Percentiles rank a stretch among this genome's conserved stretches.
Conservation (phyloP, 345 rosid genomes). For the Euphorbia lathyris region DNA sequence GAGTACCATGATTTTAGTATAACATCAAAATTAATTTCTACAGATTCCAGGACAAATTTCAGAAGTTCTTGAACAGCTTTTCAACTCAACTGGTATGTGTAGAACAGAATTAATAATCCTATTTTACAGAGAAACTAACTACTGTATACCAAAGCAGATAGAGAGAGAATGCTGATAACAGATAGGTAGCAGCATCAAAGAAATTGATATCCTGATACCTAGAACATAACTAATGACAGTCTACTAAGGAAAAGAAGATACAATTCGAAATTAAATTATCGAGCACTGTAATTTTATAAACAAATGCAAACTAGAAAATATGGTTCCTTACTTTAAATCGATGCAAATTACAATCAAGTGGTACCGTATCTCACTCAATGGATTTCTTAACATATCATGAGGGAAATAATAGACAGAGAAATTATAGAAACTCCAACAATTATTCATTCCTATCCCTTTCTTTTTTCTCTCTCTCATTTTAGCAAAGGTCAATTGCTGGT, state of each 20-base stretch:
- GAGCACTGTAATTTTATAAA: background rate
- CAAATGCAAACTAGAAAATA: background rate
- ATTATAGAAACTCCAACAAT: background rate
- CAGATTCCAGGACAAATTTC: background rate
- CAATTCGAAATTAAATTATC: background rate
- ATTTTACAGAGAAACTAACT: background rate
- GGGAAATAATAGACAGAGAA: background rate
- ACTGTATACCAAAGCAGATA: background rate
- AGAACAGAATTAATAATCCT: no score
- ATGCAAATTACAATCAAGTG: background rate
- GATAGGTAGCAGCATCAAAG: background rate
- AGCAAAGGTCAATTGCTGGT: no score
- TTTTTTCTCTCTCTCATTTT: no score
- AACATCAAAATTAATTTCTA: background rate
- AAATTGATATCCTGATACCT: background rate
- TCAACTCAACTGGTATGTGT: background rate
- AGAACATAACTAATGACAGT: background rate
- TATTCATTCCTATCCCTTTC: no score
- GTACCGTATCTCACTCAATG: background rate
- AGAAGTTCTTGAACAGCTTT: background rate
- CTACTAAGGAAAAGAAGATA: background rate
- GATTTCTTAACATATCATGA: background rate
- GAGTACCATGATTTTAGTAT: background rate
- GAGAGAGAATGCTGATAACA: background rate
- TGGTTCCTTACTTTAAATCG: background rate